Percentiles rank a stretch among this genome's conserved stretches.
phyloP scores from a whole-genome alignment of 306 rosid genomes.

The Quillaja saponaria region DNA sequence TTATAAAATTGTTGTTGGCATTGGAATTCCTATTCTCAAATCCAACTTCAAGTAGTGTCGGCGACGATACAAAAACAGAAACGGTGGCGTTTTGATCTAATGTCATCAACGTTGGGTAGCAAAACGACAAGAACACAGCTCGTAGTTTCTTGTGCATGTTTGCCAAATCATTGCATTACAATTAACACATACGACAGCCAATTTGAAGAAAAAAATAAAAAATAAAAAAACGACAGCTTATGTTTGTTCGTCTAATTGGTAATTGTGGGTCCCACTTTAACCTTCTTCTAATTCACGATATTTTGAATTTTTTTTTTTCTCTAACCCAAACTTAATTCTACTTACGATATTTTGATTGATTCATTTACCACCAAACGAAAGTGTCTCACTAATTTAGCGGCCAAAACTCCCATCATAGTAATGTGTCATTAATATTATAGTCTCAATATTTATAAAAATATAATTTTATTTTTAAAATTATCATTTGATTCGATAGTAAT shows the following conservation, averaged over 20 bases:
- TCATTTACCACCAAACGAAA: too few species aligned
- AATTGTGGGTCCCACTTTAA: slow-evolving; percentile 14
- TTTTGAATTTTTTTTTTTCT: background rate
- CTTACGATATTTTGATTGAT: background rate
- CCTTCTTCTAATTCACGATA: slow-evolving; percentile 7
- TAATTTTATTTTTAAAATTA: too few species aligned
- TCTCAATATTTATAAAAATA: too few species aligned
- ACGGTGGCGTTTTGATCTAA: background rate
- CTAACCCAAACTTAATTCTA: too few species aligned
- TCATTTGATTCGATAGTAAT: too few species aligned
- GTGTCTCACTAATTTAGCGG: too few species aligned
- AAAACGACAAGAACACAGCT: background rate
- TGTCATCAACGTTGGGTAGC: too few species aligned
- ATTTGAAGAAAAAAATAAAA: too few species aligned
- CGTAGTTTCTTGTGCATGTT: background rate
- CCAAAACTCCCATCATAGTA: too few species aligned
- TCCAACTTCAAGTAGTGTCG: background rate
- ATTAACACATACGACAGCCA: slow-evolving; percentile 35
- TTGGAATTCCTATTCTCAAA: slow-evolving; percentile 1
- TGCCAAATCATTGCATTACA: slow-evolving; percentile 22
- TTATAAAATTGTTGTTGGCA: slow-evolving; percentile 2
- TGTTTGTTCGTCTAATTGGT: slow-evolving; percentile 23
- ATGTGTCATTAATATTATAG: too few species aligned
- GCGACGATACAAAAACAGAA: too few species aligned
- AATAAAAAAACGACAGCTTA: slow-evolving; percentile 26